Base-by-base conservation (phyloP, 495 filamentous ascomycete species). In the Ramalina intermedia region DNA sequence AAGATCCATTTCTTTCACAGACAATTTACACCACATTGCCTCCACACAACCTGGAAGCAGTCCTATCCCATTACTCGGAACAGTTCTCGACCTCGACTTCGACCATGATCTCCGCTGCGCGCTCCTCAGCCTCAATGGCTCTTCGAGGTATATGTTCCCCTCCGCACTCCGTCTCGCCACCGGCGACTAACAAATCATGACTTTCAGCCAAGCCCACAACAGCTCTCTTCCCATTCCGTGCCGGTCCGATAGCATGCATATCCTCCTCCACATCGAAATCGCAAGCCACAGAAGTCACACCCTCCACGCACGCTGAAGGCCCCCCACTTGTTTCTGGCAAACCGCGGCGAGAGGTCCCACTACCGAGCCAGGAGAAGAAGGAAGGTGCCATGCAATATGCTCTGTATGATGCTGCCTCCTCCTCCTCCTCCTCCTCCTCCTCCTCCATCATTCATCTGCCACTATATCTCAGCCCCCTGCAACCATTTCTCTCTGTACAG, bases 351-450 rank as follows among this genome's bases (percentile, higher is more conserved):
- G 87, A 96, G 69, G 87, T 96, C 26, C 85, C 80, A 55, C 70
- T 98, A 51, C 76, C 87, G 37, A 91, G 84, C 58, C 86, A 96
- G 73, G 87, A 93, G 69, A 82, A 80, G 54, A 94, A 86, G 68
- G 88, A 96, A 73, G 88, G 90, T 61, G 84, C 78, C 39, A 80
- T 96, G 73, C 90, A 98, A 84, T 96, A 93, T 73, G 90, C 88
- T 52, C 71, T 98, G 89, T 95, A 79, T 55, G 84, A n/a, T n/a
- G n/a, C n/a, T n/a, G n/a, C 7, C 21, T 1, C 13, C 18, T 7
- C 11, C 18, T 24, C 4, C 40, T 21, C 7, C 21, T 1, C 13
- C 18, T 7, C 11, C 18, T 24, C 4, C 40, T 21, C 38, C 38
- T 13, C 18, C 1, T 20, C 2, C 41, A n/a, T 42, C 23, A 24